These are phyloP conservation scores for Spathaspora girioi DNA, from an alignment of 805 yeast species.

Conservation along the genomic window DNA sequence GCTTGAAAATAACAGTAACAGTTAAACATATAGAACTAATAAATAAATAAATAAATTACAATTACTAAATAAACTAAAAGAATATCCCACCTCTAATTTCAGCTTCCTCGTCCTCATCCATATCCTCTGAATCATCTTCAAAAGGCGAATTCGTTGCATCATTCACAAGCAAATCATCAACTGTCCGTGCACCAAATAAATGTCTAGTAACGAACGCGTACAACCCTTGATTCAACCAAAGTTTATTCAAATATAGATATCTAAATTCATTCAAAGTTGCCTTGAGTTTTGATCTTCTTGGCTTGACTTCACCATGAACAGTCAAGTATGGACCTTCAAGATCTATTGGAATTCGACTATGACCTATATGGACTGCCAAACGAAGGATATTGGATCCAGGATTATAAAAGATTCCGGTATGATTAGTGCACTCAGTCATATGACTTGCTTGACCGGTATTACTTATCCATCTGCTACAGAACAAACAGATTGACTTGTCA, in stretches of 20 bases:
- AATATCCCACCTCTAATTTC: neutral
- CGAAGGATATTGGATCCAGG: conserved; percentile 23
- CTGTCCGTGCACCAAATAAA: conserved; percentile 17
- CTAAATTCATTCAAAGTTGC: conserved; percentile 53
- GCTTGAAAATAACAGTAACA: neutral
- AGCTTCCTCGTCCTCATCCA: conserved; percentile 4
- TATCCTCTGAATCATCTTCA: conserved; percentile 12
- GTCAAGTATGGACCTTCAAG: conserved; percentile 71
- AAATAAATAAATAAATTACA: neutral
- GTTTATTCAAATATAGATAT: conserved; percentile 51
- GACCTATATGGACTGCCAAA: conserved; percentile 21
- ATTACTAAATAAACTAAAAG: neutral
- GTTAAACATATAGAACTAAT: neutral
- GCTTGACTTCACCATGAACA: conserved; percentile 70
- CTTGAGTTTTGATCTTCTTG: conserved; percentile 50
- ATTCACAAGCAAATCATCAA: conserved; percentile 5
- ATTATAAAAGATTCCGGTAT: conserved; percentile 23
- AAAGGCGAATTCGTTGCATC: conserved; percentile 12
- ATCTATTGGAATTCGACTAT: conserved; percentile 22
- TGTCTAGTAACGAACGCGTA: conserved; percentile 43
- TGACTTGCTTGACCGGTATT: conserved; percentile 21
- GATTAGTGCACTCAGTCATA: conserved; percentile 21
- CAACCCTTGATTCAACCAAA: conserved; percentile 62
- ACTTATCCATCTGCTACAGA: conserved; percentile 26
- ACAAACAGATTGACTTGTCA: conserved; percentile 29